phyloP scores from a whole-genome alignment of 192 early-diverging fungal genomes.

The Chytriomyces sp. region DNA sequence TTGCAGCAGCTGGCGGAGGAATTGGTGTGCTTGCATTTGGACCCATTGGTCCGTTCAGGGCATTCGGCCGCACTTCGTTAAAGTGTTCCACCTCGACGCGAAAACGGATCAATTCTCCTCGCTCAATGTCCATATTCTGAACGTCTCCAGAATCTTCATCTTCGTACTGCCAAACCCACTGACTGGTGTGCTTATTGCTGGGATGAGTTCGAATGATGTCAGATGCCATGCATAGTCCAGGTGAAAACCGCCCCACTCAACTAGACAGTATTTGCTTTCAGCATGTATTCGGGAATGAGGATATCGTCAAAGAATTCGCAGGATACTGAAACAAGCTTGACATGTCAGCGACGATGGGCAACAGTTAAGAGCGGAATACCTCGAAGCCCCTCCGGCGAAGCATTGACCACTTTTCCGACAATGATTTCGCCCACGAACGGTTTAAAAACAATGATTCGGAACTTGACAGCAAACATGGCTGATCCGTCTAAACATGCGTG shows the following conservation, averaged over 20 bases:
- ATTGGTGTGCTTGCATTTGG: background rate
- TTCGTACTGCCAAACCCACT: conserved; percentile 89
- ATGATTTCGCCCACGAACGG: conserved; percentile 90
- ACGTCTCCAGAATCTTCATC: conserved; percentile 59
- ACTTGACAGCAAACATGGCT: conserved; percentile 75
- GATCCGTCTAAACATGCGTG: conserved; percentile 82
- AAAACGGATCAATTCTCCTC: conserved; percentile 78
- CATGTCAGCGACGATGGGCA: background rate
- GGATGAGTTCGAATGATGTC: background rate
- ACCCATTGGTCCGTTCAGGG: background rate
- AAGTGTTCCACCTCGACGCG: conserved; percentile 75
- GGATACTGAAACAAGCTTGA: conserved; percentile 55
- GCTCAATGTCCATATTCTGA: conserved; percentile 74
- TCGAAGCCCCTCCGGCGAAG: conserved; percentile 70
- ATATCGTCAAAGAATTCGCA: conserved; percentile 95
- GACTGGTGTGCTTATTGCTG: conserved; percentile 67
- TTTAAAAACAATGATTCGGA: conserved; percentile 87
- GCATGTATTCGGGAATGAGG: conserved; percentile 66
- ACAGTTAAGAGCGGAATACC: conserved; percentile 50
- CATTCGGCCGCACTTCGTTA: conserved; percentile 70
- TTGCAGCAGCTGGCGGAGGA: conserved; percentile 52
- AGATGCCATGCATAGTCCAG: background rate
- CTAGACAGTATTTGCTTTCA: conserved; percentile 61
- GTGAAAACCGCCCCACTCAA: conserved; percentile 30
- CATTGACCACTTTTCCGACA: conserved; percentile 76